Conservation (phyloP, 192 early-diverging fungal genomes). For the Coemansia interrupta region DNA sequence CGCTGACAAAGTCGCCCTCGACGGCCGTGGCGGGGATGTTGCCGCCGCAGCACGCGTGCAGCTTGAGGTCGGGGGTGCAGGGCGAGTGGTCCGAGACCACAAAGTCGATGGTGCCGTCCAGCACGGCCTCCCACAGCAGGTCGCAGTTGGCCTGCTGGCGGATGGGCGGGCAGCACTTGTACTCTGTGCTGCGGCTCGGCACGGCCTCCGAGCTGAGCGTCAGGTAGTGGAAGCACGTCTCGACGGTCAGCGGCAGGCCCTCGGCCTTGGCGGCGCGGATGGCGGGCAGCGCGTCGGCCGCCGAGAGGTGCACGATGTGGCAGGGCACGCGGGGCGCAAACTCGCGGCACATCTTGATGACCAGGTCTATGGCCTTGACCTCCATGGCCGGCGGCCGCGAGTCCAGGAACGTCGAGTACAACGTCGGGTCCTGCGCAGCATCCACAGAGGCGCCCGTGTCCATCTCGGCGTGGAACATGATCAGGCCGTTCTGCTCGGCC, state of each 20-base stretch:
- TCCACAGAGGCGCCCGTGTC: slow-evolving; percentile 32
- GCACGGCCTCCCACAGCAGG: slow-evolving; percentile 67
- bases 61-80: slow-evolving; percentile 74
- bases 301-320: slow-evolving; percentile 82
- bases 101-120: slow-evolving; percentile 76
- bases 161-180: slow-evolving; percentile 84
- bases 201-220: slow-evolving; percentile 65
- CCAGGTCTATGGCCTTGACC: slow-evolving; percentile 68
- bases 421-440: slow-evolving; percentile 51
- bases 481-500: slow-evolving; percentile 53
- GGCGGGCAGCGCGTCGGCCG: slow-evolving; percentile 67
- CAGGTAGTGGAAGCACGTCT: slow-evolving; percentile 83
- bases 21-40: slow-evolving; percentile 21
- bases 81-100: slow-evolving; percentile 83
- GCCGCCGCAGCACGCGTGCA: slow-evolving; percentile 49
- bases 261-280: slow-evolving; percentile 69
- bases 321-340: slow-evolving; percentile 64
- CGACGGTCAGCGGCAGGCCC: slow-evolving; percentile 69
- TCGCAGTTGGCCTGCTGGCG: slow-evolving; percentile 66
- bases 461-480: slow-evolving; percentile 83
- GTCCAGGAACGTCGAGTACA: slow-evolving; percentile 65
- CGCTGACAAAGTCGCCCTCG: slow-evolving; percentile 73
- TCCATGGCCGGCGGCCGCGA: slow-evolving; percentile 71
- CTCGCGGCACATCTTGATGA: slow-evolving; percentile 66
- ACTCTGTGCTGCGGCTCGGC: slow-evolving; percentile 69